Base-by-base conservation (phyloP, 352 stramenopile species). In the Phytophthora multivora region DNA sequence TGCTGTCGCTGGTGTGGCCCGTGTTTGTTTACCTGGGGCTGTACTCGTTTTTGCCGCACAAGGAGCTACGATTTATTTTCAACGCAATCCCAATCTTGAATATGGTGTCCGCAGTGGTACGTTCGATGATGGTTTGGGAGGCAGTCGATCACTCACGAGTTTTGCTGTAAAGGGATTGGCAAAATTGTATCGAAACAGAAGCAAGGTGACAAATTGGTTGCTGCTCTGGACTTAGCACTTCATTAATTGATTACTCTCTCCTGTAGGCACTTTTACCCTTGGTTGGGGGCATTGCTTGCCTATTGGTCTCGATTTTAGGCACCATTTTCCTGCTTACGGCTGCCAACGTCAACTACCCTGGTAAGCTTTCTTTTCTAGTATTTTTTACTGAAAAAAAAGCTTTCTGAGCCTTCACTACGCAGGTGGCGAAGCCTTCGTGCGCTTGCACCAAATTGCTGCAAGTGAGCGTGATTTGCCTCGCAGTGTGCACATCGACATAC, bases 1-100 rank as follows among this genome's bases (percentile, higher is more conserved):
- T 93, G 6, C 30, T 73, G 40, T 72, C 76, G 21, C 74, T 90
- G 49, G 66, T 83, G 35, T 91, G 80, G 80, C 85, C 85, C 0
- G 66, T 88, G 19, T 69, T 91, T 25, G 65, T 85, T 28, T 99
- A 99, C 72, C 63, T 99, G 7, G 68, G 65, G 13, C 76, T 99
- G 5, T 99, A 98, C 67, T 99, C 97, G 0, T 66, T 97, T 25
- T 77, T 99, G 15, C 97, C 96, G 11, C 97, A 99, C 82, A 99
- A 99, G 69, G 97, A 99, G 72, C 86, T 99, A 11, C 83, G 97
- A 49, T 99, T 99, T 67, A 91, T 99, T 36, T 98, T 99, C 71
- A 98, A 97, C 41, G 93, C 91, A 9, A 80, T 99, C 13, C 96
- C 96, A n/a, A 90, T 99, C 3, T 75, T 99, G 49, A 99, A 98